Conservation (phyloP, 2,329 filamentous ascomycete species). For the Xylaria digitata region DNA sequence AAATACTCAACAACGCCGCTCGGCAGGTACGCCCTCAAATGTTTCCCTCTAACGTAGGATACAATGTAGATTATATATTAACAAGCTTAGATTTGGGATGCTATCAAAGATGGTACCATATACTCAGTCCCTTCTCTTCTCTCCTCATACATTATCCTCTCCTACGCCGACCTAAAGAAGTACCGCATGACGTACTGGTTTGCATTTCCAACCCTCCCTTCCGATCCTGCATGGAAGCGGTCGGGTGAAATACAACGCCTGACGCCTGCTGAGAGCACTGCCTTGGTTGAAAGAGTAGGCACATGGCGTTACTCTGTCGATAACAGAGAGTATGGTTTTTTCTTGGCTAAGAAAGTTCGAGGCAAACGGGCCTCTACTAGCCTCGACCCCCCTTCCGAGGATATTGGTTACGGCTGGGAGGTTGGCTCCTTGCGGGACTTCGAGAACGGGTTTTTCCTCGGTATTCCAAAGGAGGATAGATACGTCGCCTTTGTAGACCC, state of each 20-base stretch:
- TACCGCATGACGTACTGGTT: constrained; percentile 99
- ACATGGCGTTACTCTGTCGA: constrained; percentile 90
- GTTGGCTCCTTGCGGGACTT: constrained; percentile 81
- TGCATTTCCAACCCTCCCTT: constrained; percentile 92
- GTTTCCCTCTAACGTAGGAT: background rate
- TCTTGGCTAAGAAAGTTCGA: constrained; percentile 83
- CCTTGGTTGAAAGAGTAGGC: constrained; percentile 83
- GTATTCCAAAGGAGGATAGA: constrained; percentile 75
- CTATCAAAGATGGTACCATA: constrained; percentile 95
- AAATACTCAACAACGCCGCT: constrained; percentile 81
- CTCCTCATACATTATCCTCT: constrained; percentile 87
- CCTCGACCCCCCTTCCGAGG: constrained; percentile 64
- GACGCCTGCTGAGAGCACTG: constrained; percentile 75
- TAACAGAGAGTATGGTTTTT: constrained; percentile 89
- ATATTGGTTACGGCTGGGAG: constrained; percentile 78
- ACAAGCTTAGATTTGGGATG: constrained; percentile 84
- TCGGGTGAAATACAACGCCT: constrained; percentile 66
- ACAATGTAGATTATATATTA: constrained; percentile 1
- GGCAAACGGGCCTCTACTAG: constrained; percentile 48
- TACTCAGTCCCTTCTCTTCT: constrained; percentile 94
- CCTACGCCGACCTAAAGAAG: constrained; percentile 95
- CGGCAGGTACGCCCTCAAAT: constrained; percentile 68
- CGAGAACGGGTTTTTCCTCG: constrained; percentile 88
- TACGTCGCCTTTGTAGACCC: constrained; percentile 92
- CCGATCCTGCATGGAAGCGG: constrained; percentile 83